Evolutionary conservation across 768 basidiomycete genomes (phyloP), one percentile per base, ranked within the genome.

Genomic region (Auricularia sp.): DNA sequence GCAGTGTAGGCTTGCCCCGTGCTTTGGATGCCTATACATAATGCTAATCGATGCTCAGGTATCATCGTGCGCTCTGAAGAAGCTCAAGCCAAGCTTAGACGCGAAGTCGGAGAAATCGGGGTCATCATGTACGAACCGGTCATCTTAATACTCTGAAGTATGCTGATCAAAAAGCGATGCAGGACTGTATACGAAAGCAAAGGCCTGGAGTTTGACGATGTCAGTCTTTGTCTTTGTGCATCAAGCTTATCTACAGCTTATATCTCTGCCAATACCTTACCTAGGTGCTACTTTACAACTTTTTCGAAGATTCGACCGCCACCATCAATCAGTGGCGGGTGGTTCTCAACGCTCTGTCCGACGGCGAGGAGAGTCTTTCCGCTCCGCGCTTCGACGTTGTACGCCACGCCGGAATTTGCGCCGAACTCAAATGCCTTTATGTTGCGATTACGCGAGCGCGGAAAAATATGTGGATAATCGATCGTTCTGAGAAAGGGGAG

Each of bases 211-310:
- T 87, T 87, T 71, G 80, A 85, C 66, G 85, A 87, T 67, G 86
- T 85, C 61, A 53, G 73, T 29, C 2, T 21, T 67, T 39, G 8
- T 2, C 34, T 21, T 10, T 23, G 43, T 21, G 10, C 14, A 51
- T 51, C 18, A 8, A 21, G 47, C 29, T 29, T 29, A 29, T 29
- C 29, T 29, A 29, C 29, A 29, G 29, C 29, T 29, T 29, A 29
- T 29, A 29, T 29, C 29, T 51, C 47, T 6, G 16, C 47, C 18
- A 18, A 51, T 18, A 1, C 18, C 47, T 16, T 53, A 54, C 3
- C 0, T 64, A 89, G 87, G 87, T 91, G 3, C 76, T 91, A 3
- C 69, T 91, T 11, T 90, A 85, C 68, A 84, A 91, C 66, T 90
- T 90, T 72, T 91, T 91, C 68, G 79, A 83, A 33, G 86, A 87